A percentile compares a stretch with the other conserved stretches of the same genome.
Evolutionary conservation across 2,329 filamentous ascomycete species (phyloP).

Genomic region (Talaromyces sp.): DNA sequence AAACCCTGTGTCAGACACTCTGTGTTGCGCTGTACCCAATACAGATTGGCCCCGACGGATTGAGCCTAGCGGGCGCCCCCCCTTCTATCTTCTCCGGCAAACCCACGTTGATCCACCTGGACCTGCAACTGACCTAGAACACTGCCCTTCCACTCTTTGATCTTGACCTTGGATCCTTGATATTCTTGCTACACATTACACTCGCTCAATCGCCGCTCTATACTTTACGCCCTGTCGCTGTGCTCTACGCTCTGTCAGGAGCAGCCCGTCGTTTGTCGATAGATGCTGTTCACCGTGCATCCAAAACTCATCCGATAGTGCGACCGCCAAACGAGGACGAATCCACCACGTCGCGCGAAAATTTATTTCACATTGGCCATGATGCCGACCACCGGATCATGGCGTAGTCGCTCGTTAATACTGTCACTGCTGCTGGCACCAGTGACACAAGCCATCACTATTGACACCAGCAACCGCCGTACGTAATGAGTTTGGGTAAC

Average conservation of each 20-base stretch:
- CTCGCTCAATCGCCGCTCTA: background rate
- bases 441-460: slow-evolving; percentile 12
- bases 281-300: background rate
- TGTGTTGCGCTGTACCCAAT: background rate
- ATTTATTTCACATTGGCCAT: background rate
- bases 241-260: background rate
- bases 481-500: background rate
- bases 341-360: background rate
- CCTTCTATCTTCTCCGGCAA: background rate
- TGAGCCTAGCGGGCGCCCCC: background rate
- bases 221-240: background rate
- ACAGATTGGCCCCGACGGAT: background rate
- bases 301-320: background rate
- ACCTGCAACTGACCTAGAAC: background rate
- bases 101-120: slow-evolving; percentile 2
- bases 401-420: slow-evolving; percentile 12
- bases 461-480: background rate
- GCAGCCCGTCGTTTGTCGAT: background rate
- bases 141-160: background rate
- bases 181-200: background rate
- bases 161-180: background rate
- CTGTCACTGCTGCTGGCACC: slow-evolving; percentile 15
- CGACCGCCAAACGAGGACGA: background rate
- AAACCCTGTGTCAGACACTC: slow-evolving; percentile 1
- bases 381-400: slow-evolving; percentile 10